Percentiles rank a stretch among this genome's conserved stretches.
Conservation (phyloP, 2,329 filamentous ascomycete genomes). For the Xylariaceae sp. region DNA sequence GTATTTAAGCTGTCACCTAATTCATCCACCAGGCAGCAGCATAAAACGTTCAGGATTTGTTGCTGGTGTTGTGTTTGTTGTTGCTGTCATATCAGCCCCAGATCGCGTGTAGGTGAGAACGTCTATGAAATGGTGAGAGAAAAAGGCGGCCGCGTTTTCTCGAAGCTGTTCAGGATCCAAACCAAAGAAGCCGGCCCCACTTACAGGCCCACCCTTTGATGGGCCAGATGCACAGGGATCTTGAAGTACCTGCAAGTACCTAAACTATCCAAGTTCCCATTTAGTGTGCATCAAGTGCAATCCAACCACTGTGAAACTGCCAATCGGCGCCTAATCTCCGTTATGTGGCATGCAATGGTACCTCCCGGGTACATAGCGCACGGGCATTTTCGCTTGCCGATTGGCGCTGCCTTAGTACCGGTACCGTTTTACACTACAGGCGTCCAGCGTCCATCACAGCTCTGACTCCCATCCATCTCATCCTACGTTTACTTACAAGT, state of each 20-base stretch:
- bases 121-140: not conserved
- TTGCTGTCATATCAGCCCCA: constrained; percentile 12
- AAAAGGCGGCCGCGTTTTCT: not conserved
- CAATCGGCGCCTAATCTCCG: too few relatives aligned
- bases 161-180: not conserved
- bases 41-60: not conserved
- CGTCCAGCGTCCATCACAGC: not conserved
- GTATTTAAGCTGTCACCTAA: not conserved
- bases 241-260: too few relatives aligned
- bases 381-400: too few relatives aligned
- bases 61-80: not conserved
- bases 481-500: constrained; percentile 1
- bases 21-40: constrained; percentile 22
- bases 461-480: constrained; percentile 8
- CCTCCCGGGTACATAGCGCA: not conserved
- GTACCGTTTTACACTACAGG: too few relatives aligned
- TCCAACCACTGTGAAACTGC: not conserved
- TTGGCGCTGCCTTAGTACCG: too few relatives aligned
- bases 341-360: not conserved
- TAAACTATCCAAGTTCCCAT: too few relatives aligned
- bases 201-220: too few relatives aligned
- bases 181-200: too few relatives aligned
- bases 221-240: too few relatives aligned
- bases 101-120: not conserved
- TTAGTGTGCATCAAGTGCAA: too few relatives aligned